Base-by-base conservation (phyloP, 306 rosid species). In the Oemleria cerasiformis region DNA sequence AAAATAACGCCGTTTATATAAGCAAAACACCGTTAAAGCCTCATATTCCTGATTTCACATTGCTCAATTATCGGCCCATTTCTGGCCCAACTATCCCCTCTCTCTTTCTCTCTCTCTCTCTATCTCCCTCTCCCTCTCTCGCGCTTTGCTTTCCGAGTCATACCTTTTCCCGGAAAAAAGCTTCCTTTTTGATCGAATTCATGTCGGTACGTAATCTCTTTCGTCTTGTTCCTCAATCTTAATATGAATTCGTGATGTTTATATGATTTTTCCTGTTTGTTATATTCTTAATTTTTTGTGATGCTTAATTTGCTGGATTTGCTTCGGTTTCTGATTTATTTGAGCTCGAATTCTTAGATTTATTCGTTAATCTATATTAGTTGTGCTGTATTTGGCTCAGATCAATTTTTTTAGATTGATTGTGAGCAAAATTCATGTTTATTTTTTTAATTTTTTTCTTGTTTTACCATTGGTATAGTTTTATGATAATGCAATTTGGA, bases 131-230 rank as follows among this genome's bases (percentile, higher is more conserved):
- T 60, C 41, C 67, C 42, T 16, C 70, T 49, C 58, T 47, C 63
- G 65, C 19, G 39, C 19, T 51, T 49, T 70, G 74, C 74, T 43
- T 57, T 70, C 34, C 8, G 51, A 39, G 54, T 61, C 74, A 71
- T 85, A 79, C 80, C 57, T 74, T 67, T 59, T 84, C 69, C 85
- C 71, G 72, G 59, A 76, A 79, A 51, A 77, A 67, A 38, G 60
- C 16, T 57, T 20, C 25, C 34, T 25, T 69, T 49, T 68, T 81
- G 63, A 72, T 71, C 71, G 86, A 70, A 85, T 88, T 90, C 85
- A 93, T 93, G 98, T 88, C 98, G 97, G 98, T 93, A 93, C 54
- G 97, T 79, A 39, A 38, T 54, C 76, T 20, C 40, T 49, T 62
- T 48, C 53, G 63, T 61, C 55, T 48, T 19, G 63, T 36, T 51